Base-by-base conservation (phyloP, 495 filamentous ascomycete species). In the Penicillium argentinense region DNA sequence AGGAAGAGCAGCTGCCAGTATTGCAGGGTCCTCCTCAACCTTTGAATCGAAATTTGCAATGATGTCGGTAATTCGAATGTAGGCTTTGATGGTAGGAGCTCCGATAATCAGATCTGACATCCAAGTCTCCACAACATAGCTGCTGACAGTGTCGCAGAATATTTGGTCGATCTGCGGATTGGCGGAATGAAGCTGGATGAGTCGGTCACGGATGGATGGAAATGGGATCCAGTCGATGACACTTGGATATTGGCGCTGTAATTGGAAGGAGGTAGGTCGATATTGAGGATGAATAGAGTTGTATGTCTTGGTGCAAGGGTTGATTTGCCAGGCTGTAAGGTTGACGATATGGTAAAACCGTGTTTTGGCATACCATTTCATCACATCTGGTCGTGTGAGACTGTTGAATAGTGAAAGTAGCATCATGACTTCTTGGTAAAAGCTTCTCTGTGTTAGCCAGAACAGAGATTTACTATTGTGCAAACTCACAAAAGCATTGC, bases 291-390 rank as follows among this genome's bases (percentile, higher is more conserved):
- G 38, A 13, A 49, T 49, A 11, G 38, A 25, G 28, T 49, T 36
- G 17, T 25, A 41, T 12, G 38, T 49, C 3, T 36, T 24, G 24
- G 45, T 32, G 28, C 45, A 49, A 4, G 45, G 45, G 21, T 41
- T 36, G 13, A 51, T 32, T 45, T 51, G 49, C 49, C 49, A 51
- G 12, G 42, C 49, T n/a, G 49, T 51, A 12, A 51, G 25, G 25
- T 51, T 45, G 36, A 51, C 49, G 23, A 51, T 51, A 22, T 51
- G 49, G 14, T 51, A 51, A 17, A 51, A 51, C 28, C 49, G 34
- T 13, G 49, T 51, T 41, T 45, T 45, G 2, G 49, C 49, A 24
- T 51, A 51, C 49, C 49, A 51, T 18, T 36, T 36, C 49, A 51
- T 51, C 4, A 45, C 49, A 27, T 45, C 49, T 16, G 49, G 49